A percentile compares a stretch with the other conserved stretches of the same genome.
Conservation (phyloP, 2,329 filamentous ascomycete genomes). For the Graphium sp. region DNA sequence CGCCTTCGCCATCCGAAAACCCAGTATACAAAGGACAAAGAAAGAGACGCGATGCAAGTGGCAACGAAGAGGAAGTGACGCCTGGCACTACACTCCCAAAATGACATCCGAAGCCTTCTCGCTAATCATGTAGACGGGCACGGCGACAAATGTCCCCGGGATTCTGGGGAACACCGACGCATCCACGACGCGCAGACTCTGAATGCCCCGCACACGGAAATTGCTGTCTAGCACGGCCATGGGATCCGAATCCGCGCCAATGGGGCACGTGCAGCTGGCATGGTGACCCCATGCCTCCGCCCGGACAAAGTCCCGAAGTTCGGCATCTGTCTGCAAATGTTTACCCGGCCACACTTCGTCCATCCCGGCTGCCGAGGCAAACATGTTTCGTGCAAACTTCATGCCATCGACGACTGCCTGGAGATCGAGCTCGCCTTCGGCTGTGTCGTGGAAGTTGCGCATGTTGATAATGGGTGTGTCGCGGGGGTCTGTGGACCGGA, state of each 20-base stretch:
- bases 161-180: conserved; percentile 34
- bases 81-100: too few relatives aligned
- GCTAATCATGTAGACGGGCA: conserved; percentile 34
- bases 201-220: conserved; percentile 35
- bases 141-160: conserved; percentile 27
- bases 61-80: too few relatives aligned
- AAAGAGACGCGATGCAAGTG: too few relatives aligned
- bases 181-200: conserved; percentile 39
- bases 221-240: conserved; percentile 36
- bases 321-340: conserved; percentile 18
- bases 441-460: conserved; percentile 25
- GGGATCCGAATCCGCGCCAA: conserved; percentile 32
- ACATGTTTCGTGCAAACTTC: conserved; percentile 19
- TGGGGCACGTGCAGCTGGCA: conserved; percentile 35
- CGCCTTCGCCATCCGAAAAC: too few relatives aligned
- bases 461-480: conserved; percentile 34
- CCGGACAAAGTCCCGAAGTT: conserved; percentile 26
- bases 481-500: conserved; percentile 31
- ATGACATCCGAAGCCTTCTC: conserved; percentile 31
- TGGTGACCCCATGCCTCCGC: conserved; percentile 39
- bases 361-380: conserved; percentile 6
- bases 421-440: conserved; percentile 22
- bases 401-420: conserved; percentile 26
- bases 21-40: too few relatives aligned
- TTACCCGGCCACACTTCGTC: conserved; percentile 14